A percentile compares a stretch with the other conserved stretches of the same genome.
Conservation (phyloP, 805 yeast species). For the Torulaspora microellipsoides region DNA sequence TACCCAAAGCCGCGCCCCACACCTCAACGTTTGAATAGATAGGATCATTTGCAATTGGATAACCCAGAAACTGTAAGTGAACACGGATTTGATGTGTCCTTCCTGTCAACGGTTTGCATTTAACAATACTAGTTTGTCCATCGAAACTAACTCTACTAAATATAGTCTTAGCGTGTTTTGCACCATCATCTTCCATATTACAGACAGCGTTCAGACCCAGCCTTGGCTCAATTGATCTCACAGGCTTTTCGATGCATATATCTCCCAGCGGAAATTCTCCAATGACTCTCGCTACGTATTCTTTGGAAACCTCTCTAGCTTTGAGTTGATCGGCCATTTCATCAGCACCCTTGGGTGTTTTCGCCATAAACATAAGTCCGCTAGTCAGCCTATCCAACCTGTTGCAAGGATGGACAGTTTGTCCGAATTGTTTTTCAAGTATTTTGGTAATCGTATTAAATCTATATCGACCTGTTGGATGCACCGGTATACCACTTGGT, state of each 20-base stretch:
- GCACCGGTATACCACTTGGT: slow-evolving; percentile 93
- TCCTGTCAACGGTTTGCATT: slow-evolving; percentile 85
- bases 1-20: slow-evolving; percentile 80
- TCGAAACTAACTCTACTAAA: slow-evolving; percentile 69
- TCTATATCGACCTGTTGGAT: slow-evolving; percentile 86
- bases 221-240: slow-evolving; percentile 68
- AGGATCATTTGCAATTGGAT: slow-evolving; percentile 91
- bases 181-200: slow-evolving; percentile 30
- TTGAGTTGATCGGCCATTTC: slow-evolving; percentile 64
- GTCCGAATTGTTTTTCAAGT: slow-evolving; percentile 63
- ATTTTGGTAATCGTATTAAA: slow-evolving; percentile 73
- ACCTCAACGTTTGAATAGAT: slow-evolving; percentile 70
- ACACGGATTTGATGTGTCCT: slow-evolving; percentile 95
- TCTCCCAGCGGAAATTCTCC: slow-evolving; percentile 76
- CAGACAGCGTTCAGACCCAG: slow-evolving; percentile 59
- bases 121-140: slow-evolving; percentile 57
- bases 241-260: slow-evolving; percentile 59
- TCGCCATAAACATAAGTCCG: slow-evolving; percentile 89
- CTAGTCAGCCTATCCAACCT: slow-evolving; percentile 87
- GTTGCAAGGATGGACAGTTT: slow-evolving; percentile 78
- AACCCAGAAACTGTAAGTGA: slow-evolving; percentile 84
- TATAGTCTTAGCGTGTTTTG: slow-evolving; percentile 66
- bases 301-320: slow-evolving; percentile 70
- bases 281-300: slow-evolving; percentile 80
- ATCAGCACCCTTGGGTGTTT: slow-evolving; percentile 74